Base-by-base conservation (phyloP, 805 yeast species). In the Ascoidea rubescens region DNA sequence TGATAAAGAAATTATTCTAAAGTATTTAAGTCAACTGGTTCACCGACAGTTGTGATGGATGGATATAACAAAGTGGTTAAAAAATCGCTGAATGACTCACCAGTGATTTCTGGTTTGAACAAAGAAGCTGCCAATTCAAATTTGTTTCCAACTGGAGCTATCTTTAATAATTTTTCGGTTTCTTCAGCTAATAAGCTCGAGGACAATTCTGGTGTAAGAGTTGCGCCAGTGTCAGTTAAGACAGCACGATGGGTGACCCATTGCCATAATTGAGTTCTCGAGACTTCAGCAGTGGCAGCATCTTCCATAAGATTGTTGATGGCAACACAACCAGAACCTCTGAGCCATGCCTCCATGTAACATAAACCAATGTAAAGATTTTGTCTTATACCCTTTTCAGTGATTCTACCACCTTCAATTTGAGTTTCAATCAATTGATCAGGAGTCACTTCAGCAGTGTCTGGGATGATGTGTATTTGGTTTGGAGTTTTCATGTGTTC, bases 251-350 rank as follows among this genome's bases (percentile, higher is more conserved):
- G 86, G 55, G 76, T 75, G 51, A 80, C 82, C 89, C 89, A 83
- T 64, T 82, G 85, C 77, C 83, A 78, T 59, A 82, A 74, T 67
- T 79, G 84, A 42, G 82, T 73, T 61, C 88, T 74, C 32, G 85
- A 80, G n/a, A 82, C 87, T 65, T 82, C 87, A 50, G 87, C 87
- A 52, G 87, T 82, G 51, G 87, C 87, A 42, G 87, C 87, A 60
- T 82, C 87, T 69, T 82, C 88, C 88, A 82, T 82, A 66, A 82
- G 71, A 66, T 73, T 79, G 72, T 82, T 79, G 68, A 82, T 81
- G 56, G 88, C 87, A 52, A 82, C 86, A 66, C 86, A 80, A 8
- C 87, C 87, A 53, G 78, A 67, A 52, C 84, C 83, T 55, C 84
- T 71, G 60, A 82, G 77, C 87, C 87, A 81, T 43, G 86, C 86